Evolutionary conservation across 345 rosid genomes (phyloP).

Genomic region (Boechera stricta): DNA sequence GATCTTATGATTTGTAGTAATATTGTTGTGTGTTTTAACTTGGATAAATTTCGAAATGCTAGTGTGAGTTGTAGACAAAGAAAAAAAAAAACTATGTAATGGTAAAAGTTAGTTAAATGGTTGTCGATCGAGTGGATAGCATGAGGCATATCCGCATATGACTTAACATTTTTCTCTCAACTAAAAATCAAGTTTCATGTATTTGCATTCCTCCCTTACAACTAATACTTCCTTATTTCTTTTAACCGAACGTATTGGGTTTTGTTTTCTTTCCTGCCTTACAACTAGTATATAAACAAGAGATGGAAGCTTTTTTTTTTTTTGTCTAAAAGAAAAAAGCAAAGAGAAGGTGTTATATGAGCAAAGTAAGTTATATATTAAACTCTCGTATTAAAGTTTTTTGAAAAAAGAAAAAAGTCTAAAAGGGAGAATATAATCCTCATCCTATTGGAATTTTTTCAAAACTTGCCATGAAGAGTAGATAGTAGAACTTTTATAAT

Average conservation of each 20-base stretch:
- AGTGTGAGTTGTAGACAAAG: neutral
- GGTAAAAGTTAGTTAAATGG: neutral
- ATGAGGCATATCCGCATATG: too few species aligned
- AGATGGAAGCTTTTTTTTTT: neutral
- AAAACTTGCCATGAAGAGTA: neutral
- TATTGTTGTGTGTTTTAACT: too few species aligned
- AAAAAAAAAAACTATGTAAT: neutral
- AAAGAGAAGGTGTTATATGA: neutral
- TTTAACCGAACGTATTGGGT: neutral
- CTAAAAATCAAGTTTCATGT: neutral
- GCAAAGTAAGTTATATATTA: neutral
- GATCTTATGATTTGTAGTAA: too few species aligned
- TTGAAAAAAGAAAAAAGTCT: too few species aligned
- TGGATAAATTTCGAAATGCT: neutral
- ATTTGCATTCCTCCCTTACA: neutral
- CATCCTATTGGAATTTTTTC: neutral
- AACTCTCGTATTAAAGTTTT: too few species aligned
- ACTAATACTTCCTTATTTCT: neutral
- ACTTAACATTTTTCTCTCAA: neutral
- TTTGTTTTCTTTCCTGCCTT: neutral
- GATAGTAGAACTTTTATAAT: neutral
- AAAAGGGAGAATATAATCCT: neutral
- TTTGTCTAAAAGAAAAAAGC: neutral
- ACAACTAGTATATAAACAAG: neutral
- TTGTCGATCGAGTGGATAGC: neutral